Conservation (phyloP, 2,329 filamentous ascomycete genomes). For the Ophiostoma himal-ulmi region DNA sequence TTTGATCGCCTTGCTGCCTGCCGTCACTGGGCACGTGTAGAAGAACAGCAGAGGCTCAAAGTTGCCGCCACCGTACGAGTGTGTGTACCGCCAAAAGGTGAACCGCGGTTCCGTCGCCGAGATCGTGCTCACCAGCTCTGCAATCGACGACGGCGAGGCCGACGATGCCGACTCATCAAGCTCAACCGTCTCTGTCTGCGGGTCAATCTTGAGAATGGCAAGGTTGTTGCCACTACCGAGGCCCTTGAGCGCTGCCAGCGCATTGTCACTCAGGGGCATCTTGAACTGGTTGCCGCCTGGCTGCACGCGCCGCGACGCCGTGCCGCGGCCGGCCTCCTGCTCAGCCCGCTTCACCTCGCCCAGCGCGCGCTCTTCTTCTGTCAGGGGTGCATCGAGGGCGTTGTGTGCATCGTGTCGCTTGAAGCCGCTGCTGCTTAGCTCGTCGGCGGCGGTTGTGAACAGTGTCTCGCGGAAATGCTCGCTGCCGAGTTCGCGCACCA, state of each 20-base stretch:
- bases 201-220: slow-evolving; percentile 59
- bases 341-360: slow-evolving; percentile 70
- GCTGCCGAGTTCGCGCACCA: slow-evolving; percentile 69
- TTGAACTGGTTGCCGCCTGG: slow-evolving; percentile 48
- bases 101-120: slow-evolving; percentile 66
- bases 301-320: slow-evolving; percentile 53
- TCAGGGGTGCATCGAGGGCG: slow-evolving; percentile 62
- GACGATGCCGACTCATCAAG: slow-evolving; percentile 48
- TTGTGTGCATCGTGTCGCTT: slow-evolving; percentile 64
- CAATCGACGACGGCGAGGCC: slow-evolving; percentile 46
- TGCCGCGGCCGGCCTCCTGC: slow-evolving; percentile 66
- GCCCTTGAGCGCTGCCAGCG: slow-evolving; percentile 56
- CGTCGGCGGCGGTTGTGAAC: slow-evolving; percentile 63
- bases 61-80: slow-evolving; percentile 49
- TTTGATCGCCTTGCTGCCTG: slow-evolving; percentile 64
- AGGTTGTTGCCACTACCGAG: slow-evolving; percentile 49
- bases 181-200: slow-evolving; percentile 61
- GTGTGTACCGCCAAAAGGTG: slow-evolving; percentile 66
- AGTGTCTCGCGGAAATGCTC: slow-evolving; percentile 74
- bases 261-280: slow-evolving; percentile 57
- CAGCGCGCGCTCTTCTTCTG: slow-evolving; percentile 67
- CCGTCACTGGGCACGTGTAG: slow-evolving; percentile 68
- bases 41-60: slow-evolving; percentile 66
- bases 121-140: slow-evolving; percentile 55
- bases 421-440: slow-evolving; percentile 66